These are phyloP conservation scores for Cicer yamashitae DNA, from an alignment of 306 rosid species.

Conservation along the genomic window DNA sequence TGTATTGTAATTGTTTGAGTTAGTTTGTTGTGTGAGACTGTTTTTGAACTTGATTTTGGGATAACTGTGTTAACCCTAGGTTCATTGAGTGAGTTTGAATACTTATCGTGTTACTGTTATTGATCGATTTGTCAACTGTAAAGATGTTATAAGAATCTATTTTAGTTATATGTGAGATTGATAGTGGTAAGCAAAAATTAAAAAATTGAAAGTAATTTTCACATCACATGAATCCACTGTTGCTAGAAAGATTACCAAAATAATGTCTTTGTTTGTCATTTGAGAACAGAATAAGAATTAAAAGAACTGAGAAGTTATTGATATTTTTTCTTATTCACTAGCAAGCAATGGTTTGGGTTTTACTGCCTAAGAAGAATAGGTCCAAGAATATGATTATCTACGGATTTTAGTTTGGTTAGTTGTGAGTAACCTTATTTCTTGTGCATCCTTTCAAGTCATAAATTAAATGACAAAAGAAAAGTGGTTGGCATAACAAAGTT, in stretches of 20 bases:
- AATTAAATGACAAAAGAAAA: too few relatives aligned
- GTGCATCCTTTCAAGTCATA: background rate
- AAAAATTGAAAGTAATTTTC: background rate
- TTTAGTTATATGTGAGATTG: conserved; percentile 1
- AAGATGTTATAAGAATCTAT: background rate
- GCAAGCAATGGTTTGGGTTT: background rate
- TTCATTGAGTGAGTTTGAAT: background rate
- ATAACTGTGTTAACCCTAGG: conserved; percentile 21
- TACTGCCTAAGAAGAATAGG: conserved; percentile 6
- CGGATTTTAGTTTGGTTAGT: background rate
- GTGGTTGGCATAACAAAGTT: too few relatives aligned
- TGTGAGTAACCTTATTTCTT: background rate
- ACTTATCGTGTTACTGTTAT: background rate
- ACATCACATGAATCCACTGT: background rate
- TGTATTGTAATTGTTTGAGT: background rate
- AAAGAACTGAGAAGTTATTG: conserved; percentile 4
- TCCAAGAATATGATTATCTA: conserved; percentile 1
- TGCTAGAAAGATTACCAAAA: background rate
- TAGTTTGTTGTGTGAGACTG: background rate
- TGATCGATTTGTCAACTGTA: background rate
- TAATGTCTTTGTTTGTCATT: background rate
- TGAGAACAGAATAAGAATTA: background rate
- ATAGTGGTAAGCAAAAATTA: background rate
- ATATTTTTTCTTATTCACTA: background rate
- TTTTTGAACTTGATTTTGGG: conserved; percentile 5